These are phyloP conservation scores for Thuja plicata DNA, from an alignment of 83 land plant genomes.

Conservation along the genomic window DNA sequence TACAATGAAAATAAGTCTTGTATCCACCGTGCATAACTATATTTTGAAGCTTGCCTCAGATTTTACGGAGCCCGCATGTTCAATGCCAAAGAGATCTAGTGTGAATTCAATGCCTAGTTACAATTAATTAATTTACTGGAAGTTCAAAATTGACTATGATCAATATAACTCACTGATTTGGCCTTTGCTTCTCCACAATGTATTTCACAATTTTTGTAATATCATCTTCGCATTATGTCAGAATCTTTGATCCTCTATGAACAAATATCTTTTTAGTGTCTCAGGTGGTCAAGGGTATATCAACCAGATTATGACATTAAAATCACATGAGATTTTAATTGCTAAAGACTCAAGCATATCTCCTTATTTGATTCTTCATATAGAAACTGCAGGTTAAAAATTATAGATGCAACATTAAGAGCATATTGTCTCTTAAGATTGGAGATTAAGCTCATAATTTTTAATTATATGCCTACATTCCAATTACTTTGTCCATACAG, in stretches of 20 bases:
- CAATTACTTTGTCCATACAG: no score
- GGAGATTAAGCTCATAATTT: no score
- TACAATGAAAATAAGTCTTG: constrained; percentile 31
- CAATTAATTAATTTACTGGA: no score
- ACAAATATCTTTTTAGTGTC: constrained; percentile 11
- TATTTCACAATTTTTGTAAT: constrained; percentile 33
- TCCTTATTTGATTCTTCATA: background rate
- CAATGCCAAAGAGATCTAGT: background rate
- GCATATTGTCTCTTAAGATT: no score
- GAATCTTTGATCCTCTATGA: constrained; percentile 27
- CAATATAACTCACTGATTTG: constrained; percentile 30
- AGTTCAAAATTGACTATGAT: background rate
- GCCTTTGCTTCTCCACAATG: constrained; percentile 42
- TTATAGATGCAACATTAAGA: background rate
- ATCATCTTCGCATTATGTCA: constrained; percentile 51
- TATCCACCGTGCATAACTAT: constrained; percentile 31
- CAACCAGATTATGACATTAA: background rate
- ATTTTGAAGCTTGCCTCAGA: constrained; percentile 47
- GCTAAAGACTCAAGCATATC: background rate
- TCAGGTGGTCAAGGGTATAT: background rate
- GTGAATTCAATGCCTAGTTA: no score
- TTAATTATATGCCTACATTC: no score
- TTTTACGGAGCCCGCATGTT: constrained; percentile 27
- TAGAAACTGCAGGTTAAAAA: background rate
- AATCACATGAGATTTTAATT: background rate